Percentiles rank a stretch among this genome's conserved stretches.
phyloP scores from a whole-genome alignment of 2,329 filamentous ascomycete species.

The Tolypocladium sp. region DNA sequence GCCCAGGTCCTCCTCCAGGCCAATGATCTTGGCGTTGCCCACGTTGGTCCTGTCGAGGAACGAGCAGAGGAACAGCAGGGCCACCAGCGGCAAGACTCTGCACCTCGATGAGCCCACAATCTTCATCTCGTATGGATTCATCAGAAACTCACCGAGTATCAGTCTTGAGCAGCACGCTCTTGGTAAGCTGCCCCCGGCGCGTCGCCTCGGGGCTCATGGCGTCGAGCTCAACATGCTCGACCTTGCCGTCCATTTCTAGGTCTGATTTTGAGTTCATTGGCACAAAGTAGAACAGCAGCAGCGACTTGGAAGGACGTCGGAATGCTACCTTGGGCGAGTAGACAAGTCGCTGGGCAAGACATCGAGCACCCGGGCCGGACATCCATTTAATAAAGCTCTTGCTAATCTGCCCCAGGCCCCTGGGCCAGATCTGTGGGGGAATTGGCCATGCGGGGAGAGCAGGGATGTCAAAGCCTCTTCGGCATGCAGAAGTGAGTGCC shows the following conservation, averaged over 20 bases:
- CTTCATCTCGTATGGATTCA: neutral
- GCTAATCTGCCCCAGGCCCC: neutral
- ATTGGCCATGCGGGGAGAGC: neutral
- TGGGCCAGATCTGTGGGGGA: neutral
- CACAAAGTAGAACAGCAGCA: neutral
- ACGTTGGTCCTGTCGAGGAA: conserved; percentile 63
- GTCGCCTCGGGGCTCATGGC: conserved; percentile 3
- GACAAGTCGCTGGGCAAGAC: neutral
- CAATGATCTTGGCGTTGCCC: conserved; percentile 59
- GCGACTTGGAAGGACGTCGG: neutral
- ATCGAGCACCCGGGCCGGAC: neutral
- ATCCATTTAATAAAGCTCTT: neutral
- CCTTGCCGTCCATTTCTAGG: conserved; percentile 8
- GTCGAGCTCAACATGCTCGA: conserved; percentile 10
- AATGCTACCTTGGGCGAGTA: neutral
- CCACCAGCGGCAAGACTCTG: conserved; percentile 54
- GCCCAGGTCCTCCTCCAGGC: conserved; percentile 46
- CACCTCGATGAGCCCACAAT: neutral
- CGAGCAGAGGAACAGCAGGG: conserved; percentile 56
- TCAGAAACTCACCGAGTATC: conserved; percentile 12
- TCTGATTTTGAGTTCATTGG: conserved; percentile 4
- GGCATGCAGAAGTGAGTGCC: neutral
- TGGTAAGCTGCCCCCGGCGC: conserved; percentile 10
- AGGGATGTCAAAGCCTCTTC: neutral
- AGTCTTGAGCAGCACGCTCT: conserved; percentile 16